Conservation (phyloP, 345 rosid genomes). For the Microcos paniculata region DNA sequence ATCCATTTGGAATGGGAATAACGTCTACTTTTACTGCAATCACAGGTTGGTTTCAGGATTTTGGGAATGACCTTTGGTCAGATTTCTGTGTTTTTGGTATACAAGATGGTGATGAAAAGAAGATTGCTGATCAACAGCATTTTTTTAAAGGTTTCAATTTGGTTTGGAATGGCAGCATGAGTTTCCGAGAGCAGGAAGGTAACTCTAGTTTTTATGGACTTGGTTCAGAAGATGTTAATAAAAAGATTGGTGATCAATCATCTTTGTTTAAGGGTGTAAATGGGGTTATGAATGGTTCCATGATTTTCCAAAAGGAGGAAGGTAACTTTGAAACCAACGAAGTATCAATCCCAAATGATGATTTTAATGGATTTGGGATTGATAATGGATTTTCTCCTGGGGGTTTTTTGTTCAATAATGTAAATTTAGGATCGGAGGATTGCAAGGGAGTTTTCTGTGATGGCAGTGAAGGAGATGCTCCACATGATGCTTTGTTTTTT, state of each 20-base stretch:
- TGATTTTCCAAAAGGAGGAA: background rate
- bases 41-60: slow-evolving; percentile 15
- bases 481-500: slow-evolving; percentile 16
- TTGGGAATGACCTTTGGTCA: slow-evolving; percentile 10
- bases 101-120: slow-evolving; percentile 8
- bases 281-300: slow-evolving; percentile 8
- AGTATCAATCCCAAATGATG: slow-evolving; percentile 15
- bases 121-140: background rate
- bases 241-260: background rate
- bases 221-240: slow-evolving; percentile 2
- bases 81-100: slow-evolving; percentile 9
- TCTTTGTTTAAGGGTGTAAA: slow-evolving; percentile 2
- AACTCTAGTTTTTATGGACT: slow-evolving; percentile 6
- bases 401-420: background rate
- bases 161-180: slow-evolving; percentile 13
- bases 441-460: slow-evolving; percentile 1
- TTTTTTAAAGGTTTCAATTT: slow-evolving; percentile 6
- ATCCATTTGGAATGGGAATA: slow-evolving; percentile 24
- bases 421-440: slow-evolving; percentile 6
- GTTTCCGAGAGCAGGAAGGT: slow-evolving; percentile 9
- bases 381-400: background rate
- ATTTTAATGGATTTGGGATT: slow-evolving; percentile 17
- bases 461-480: slow-evolving; percentile 14
- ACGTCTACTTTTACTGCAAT: slow-evolving; percentile 20
- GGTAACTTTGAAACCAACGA: slow-evolving; percentile 15